Evolutionary conservation across 2,329 filamentous ascomycete genomes (phyloP), one percentile per base, ranked within the genome.

Genomic region (Calonectria pseudoturangicola): DNA sequence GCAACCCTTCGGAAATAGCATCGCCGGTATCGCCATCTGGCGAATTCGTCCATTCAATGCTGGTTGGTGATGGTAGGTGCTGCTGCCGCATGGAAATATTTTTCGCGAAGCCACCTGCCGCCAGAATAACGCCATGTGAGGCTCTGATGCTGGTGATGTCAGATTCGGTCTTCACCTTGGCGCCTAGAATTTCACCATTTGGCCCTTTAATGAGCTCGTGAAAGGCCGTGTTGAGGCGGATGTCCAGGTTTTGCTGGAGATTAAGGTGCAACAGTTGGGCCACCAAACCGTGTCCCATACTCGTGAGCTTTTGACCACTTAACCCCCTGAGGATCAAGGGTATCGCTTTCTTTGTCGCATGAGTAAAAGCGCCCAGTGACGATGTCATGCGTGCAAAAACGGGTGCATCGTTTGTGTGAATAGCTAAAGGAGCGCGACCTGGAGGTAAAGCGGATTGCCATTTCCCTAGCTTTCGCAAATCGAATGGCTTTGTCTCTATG

Each of bases 401-500:
- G 3, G 54, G 54, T 3, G 54, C 33, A 41, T 60, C 54, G 18
- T 60, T 60, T 41, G 54, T 60, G 36, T 60, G 54, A 41, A 60
- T 60, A 27, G 54, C 54, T 30, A 60, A 41, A 41, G 54, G 33
- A 41, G 54, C 33, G 21, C 21, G 21, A 41, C 4, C 33, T 3
- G 54, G 15, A 4, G 54, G 54, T 36, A 60, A 41, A 60, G 6
- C 54, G 18, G 54, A 60, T 36, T 27, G 33, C 54, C 54, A 60
- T 41, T 41, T 41, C 13, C 54, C 54, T 21, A 41, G 9, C 13
- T 27, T 41, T n/a, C 7, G 41, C 54, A 60, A 1, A 21, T 60
- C 25, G 54, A 60, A 60, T 18, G 54, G 54, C 36, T 60, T 60
- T 39, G 54, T 41, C 54, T 60, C 54, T 41, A 60, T 60, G 13